Evolutionary conservation across 2,329 filamentous ascomycete genomes (phyloP).

Genomic region (Aureobasidium subglaciale): DNA sequence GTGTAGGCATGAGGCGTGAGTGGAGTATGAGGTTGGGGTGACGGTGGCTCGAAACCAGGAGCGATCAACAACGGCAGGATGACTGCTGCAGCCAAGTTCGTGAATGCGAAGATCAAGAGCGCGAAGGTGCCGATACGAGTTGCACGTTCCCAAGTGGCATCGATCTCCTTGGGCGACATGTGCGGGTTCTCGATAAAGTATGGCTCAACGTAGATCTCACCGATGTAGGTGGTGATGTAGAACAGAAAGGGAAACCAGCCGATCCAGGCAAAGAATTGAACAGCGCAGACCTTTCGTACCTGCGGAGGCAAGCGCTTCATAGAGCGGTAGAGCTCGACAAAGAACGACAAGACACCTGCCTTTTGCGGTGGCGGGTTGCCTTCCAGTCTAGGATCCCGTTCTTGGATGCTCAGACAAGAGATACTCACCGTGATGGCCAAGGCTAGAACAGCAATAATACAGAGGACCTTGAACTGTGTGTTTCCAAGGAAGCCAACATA

Average conservation of each 20-base stretch:
- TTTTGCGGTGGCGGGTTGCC: conserved; percentile 53
- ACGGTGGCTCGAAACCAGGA: conserved; percentile 59
- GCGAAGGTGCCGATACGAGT: conserved; percentile 86
- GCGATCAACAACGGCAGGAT: conserved; percentile 79
- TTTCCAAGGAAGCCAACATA: conserved; percentile 73
- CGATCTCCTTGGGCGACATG: conserved; percentile 68
- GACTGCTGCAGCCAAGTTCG: conserved; percentile 74
- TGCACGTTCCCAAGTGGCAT: conserved; percentile 72
- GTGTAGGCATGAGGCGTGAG: conserved; percentile 30
- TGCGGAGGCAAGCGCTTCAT: conserved; percentile 74
- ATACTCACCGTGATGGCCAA: conserved; percentile 63
- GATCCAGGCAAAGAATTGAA: conserved; percentile 70
- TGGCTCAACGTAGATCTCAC: conserved; percentile 84
- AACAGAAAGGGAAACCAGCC: conserved; percentile 86
- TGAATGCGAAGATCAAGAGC: conserved; percentile 78
- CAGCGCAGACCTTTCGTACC: conserved; percentile 67
- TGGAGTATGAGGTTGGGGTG: conserved; percentile 31
- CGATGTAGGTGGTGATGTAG: conserved; percentile 90
- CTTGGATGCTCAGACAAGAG: conserved; percentile 62
- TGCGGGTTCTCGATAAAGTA: conserved; percentile 69
- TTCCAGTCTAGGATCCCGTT: conserved; percentile 73
- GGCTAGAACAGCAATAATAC: conserved; percentile 71
- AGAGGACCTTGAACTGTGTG: conserved; percentile 89
- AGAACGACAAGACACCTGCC: conserved; percentile 68
- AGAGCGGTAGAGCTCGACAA: conserved; percentile 67